Evolutionary conservation across 371 early-diverging fungal genomes (phyloP), one percentile per base, ranked within the genome.

Genomic region (Mucor lusitanicus): DNA sequence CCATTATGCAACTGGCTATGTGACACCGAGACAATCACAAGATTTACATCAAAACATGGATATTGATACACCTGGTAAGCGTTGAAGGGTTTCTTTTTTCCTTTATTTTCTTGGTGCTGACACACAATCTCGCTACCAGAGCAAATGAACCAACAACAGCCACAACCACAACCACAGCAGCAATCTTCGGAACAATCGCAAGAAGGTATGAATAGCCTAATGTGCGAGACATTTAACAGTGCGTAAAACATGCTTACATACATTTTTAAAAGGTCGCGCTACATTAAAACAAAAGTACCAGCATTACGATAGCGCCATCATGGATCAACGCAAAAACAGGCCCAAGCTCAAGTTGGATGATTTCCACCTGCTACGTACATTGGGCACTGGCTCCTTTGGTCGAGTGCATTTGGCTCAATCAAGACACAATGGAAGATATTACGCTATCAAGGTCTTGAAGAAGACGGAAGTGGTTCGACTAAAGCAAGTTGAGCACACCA

Each of bases 311-410:
- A 37, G 35, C 35, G 42, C 44, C 11, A 68, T 72, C 21, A 44
- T 72, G 32, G 62, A 64, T 27, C 74, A 70, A 32, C 64, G 75
- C 13, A 64, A 62, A n/a, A 73, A 65, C 19, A 61, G 74, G 40
- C 84, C 87, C 59, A 89, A 90, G 60, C 82, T 91, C 33, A 84
- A 83, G 65, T 73, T 93, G 48, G 80, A 84, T 21, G 90, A 92
- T 64, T 93, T 92, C 61, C 83, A 86, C 61, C 79, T 93, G 59
- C 81, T 87, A 59, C 87, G 93, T 28, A 94, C 94, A 32, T 69
- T 99, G 32, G 99, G 99, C 4, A 97, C 98, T 0, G 99, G 99
- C 15, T 97, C 99, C 3, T 99, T 99, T 87, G 99, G 99, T 28
- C 95, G 27, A 95, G 98, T 56, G 91, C 97, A 37, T 95, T 95